phyloP scores from a whole-genome alignment of 768 basidiomycete species.

The Tulasnella sp. region DNA sequence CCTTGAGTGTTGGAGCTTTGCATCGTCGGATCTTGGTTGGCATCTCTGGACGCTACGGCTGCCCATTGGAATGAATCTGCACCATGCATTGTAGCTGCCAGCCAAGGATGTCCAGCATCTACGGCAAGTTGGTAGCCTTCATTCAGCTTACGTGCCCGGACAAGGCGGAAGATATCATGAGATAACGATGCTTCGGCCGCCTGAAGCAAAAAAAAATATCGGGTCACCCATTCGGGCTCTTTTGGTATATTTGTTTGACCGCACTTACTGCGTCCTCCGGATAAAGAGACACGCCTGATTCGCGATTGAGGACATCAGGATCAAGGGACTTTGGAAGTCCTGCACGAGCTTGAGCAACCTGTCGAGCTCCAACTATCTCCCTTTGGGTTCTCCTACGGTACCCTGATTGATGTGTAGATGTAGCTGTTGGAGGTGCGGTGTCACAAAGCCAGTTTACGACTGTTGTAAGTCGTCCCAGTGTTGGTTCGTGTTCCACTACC shows the following conservation, averaged over 20 bases:
- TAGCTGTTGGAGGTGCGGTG: constrained; percentile 45
- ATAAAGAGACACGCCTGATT: constrained; percentile 47
- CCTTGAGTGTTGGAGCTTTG: no score
- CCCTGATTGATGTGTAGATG: constrained; percentile 64
- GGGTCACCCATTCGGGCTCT: not conserved
- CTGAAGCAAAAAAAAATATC: constrained; percentile 28
- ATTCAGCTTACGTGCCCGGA: constrained; percentile 73
- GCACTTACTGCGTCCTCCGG: constrained; percentile 63
- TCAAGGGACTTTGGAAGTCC: constrained; percentile 58
- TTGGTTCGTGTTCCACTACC: constrained; percentile 52
- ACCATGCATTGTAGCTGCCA: constrained; percentile 81
- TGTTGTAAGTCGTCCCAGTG: constrained; percentile 52
- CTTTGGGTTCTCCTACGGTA: constrained; percentile 68
- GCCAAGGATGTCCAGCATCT: constrained; percentile 81
- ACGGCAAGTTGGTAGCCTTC: constrained; percentile 75
- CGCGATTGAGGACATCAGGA: constrained; percentile 62
- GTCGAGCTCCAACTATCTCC: constrained; percentile 49
- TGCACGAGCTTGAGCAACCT: constrained; percentile 32
- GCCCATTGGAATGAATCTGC: constrained; percentile 68
- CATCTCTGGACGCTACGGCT: constrained; percentile 37
- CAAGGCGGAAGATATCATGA: constrained; percentile 66
- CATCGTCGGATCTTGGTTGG: constrained; percentile 21
- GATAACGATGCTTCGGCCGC: constrained; percentile 69
- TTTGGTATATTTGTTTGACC: not conserved
- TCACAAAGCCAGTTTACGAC: constrained; percentile 87